These are phyloP conservation scores for Torulaspora maleeae DNA, from an alignment of 805 yeast genomes.

Conservation along the genomic window DNA sequence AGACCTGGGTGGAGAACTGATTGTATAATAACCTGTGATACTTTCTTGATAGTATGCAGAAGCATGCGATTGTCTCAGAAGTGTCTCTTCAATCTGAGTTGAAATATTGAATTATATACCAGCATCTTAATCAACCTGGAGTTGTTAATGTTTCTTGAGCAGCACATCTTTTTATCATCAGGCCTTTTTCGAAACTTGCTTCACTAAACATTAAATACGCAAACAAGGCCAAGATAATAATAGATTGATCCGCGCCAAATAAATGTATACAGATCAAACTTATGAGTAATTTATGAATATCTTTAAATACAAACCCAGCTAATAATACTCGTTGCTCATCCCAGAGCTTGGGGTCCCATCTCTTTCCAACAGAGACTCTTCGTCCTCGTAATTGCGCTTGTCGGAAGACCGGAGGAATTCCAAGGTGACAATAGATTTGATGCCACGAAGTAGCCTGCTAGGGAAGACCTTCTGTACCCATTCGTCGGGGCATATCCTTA, in stretches of 20 bases:
- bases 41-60: neutral
- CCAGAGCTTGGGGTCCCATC: slow-evolving; percentile 12
- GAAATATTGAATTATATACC: no score
- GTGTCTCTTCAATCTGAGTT: neutral
- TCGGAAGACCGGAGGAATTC: slow-evolving; percentile 23
- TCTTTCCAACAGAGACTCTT: slow-evolving; percentile 27
- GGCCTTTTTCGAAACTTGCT: no score
- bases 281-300: neutral
- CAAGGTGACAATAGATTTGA: slow-evolving; percentile 23
- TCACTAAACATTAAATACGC: neutral
- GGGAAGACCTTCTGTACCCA: slow-evolving; percentile 64
- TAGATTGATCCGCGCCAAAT: neutral
- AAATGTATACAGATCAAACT: neutral
- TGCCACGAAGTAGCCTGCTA: slow-evolving; percentile 8
- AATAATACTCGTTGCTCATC: slow-evolving; percentile 5
- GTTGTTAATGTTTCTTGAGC: no score
- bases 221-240: neutral
- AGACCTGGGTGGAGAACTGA: slow-evolving; percentile 21
- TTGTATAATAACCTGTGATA: neutral
- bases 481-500: slow-evolving; percentile 79
- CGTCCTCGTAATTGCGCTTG: slow-evolving; percentile 22
- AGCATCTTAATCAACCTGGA: no score
- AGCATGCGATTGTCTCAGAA: neutral
- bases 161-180: no score
- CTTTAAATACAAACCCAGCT: neutral